Percentiles rank a stretch among this genome's conserved stretches.
phyloP scores from a whole-genome alignment of 1,284 basidiomycete genomes.

The Cryptococcus hybrid region DNA sequence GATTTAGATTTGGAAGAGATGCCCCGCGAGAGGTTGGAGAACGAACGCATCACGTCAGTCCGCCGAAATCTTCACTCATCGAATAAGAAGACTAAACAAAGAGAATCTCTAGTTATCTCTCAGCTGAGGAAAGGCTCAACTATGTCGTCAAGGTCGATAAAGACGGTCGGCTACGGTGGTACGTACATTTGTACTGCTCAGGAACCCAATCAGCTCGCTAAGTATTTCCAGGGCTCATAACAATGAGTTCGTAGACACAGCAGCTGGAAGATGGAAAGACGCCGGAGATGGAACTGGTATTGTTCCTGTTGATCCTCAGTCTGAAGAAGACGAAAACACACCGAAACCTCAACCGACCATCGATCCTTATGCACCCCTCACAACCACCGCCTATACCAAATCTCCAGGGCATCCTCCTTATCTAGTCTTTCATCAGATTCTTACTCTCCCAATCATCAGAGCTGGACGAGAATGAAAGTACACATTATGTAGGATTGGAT shows the following conservation, averaged over 20 bases:
- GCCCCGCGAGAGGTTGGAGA: constrained; percentile 65
- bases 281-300: constrained; percentile 61
- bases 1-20: constrained; percentile 64
- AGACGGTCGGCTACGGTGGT: constrained; percentile 68
- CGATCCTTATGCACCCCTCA: not conserved
- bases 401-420: not conserved
- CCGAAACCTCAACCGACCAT: not conserved
- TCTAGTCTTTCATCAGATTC: constrained; percentile 15
- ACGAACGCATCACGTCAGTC: constrained; percentile 54
- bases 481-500: constrained; percentile 56
- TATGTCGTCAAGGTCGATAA: constrained; percentile 65
- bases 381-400: not conserved
- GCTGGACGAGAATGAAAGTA: constrained; percentile 51
- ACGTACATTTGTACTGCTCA: no score
- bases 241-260: constrained; percentile 61
- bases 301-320: constrained; percentile 51
- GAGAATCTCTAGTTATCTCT: constrained; percentile 50
- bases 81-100: no score
- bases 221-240: constrained; percentile 54
- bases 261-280: constrained; percentile 64
- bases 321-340: not conserved
- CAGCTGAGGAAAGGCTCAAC: constrained; percentile 66
- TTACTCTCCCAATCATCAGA: constrained; percentile 25
- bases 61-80: no score
- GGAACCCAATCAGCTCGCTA: not conserved